These are phyloP conservation scores for Krasilnikovozyma curviuscula DNA, from an alignment of 768 basidiomycete species.

Conservation along the genomic window DNA sequence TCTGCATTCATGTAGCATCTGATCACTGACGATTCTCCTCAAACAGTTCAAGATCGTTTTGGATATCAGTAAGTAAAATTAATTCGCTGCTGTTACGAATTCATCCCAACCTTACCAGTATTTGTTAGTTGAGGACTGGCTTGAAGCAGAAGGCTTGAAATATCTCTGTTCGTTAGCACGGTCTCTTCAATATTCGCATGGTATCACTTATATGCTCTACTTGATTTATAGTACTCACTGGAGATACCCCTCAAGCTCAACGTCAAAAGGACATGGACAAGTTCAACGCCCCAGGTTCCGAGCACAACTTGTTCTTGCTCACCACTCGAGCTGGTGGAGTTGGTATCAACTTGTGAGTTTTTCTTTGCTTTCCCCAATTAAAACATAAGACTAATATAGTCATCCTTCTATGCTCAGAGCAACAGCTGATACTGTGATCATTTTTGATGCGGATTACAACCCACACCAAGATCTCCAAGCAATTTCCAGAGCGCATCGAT, in stretches of 20 bases:
- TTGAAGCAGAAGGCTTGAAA: constrained; percentile 57
- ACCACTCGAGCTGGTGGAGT: constrained; percentile 38
- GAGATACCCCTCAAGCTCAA: constrained; percentile 60
- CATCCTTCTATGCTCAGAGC: constrained; percentile 1
- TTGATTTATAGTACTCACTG: too few relatives aligned
- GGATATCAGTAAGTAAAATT: constrained; percentile 33
- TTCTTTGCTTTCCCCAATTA: not conserved
- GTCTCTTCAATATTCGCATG: too few relatives aligned
- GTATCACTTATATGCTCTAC: too few relatives aligned
- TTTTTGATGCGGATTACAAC: constrained; percentile 89
- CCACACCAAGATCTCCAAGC: constrained; percentile 8
- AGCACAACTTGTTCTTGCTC: constrained; percentile 75
- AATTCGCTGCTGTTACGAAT: too few relatives aligned
- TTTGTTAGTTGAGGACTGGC: constrained; percentile 57
- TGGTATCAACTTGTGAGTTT: constrained; percentile 37
- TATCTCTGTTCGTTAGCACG: constrained; percentile 64
- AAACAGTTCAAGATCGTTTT: constrained; percentile 71
- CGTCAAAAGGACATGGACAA: constrained; percentile 89
- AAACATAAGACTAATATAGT: too few relatives aligned
- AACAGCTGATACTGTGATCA: constrained; percentile 19
- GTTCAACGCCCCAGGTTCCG: constrained; percentile 73
- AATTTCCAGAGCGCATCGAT: constrained; percentile 52
- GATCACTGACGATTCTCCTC: not conserved
- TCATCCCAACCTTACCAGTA: not conserved
- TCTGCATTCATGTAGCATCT: not conserved